Evolutionary conservation across 306 rosid genomes (phyloP).

Genomic region (Echinosophora koreensis): DNA sequence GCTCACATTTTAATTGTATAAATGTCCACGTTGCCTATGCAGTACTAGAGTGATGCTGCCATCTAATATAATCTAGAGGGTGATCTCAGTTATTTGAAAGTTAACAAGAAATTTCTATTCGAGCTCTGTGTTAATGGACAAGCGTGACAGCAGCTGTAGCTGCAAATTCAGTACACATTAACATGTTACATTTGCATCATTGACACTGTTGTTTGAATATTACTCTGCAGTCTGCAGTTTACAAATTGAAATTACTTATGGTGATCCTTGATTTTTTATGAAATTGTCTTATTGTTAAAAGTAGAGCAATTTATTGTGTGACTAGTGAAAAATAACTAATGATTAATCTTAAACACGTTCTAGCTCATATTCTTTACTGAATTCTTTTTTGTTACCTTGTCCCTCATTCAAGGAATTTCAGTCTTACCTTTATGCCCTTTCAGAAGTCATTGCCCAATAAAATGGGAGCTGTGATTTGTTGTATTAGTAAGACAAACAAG

Average conservation of each 20-base stretch:
- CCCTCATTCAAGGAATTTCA: slow-evolving; percentile 57
- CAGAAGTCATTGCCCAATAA: slow-evolving; percentile 55
- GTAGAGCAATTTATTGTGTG: neutral
- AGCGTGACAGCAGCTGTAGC: too few species aligned
- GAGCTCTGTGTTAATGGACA: too few species aligned
- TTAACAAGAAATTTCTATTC: too few species aligned
- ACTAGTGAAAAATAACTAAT: neutral
- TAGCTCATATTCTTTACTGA: slow-evolving; percentile 22
- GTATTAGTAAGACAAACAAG: slow-evolving; percentile 54
- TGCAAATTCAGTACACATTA: too few species aligned
- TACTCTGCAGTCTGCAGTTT: neutral
- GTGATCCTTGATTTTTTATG: neutral
- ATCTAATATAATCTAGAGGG: too few species aligned
- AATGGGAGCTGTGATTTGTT: slow-evolving; percentile 68
- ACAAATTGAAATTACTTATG: neutral
- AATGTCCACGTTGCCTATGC: too few species aligned
- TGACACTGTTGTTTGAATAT: neutral
- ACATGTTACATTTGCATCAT: slow-evolving; percentile 12
- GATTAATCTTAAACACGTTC: slow-evolving; percentile 20
- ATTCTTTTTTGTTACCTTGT: slow-evolving; percentile 29
- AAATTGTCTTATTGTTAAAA: neutral
- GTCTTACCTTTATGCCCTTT: slow-evolving; percentile 38
- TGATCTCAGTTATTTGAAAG: too few species aligned
- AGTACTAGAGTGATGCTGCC: too few species aligned
- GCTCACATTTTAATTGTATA: too few species aligned